Evolutionary conservation across 495 filamentous ascomycete species (phyloP).

Genomic region (Penicillium pancosmium): DNA sequence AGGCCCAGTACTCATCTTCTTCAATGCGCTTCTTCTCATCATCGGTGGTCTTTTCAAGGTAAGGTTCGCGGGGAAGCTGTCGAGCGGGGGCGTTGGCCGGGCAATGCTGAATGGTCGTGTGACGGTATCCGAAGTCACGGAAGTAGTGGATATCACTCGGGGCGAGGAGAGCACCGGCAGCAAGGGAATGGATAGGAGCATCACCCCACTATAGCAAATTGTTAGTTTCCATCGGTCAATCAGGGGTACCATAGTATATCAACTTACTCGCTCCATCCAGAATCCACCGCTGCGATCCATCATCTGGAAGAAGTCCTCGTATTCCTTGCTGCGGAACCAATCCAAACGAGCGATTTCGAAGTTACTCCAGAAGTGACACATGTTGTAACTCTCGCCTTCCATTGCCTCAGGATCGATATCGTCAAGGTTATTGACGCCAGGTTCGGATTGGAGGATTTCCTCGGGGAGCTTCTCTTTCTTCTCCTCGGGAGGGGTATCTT

Average conservation of each 20-base stretch:
- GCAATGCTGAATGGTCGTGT: slow-evolving; percentile 99
- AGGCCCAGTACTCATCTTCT: slow-evolving; percentile 97
- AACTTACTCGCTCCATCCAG: slow-evolving; percentile 94
- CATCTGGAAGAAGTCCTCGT: slow-evolving; percentile 98
- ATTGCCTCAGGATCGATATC: slow-evolving; percentile 91
- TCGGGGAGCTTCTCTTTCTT: slow-evolving; percentile 75
- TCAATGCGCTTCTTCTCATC: slow-evolving; percentile 87
- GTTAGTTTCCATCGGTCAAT: slow-evolving; percentile 22
- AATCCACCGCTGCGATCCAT: slow-evolving; percentile 98
- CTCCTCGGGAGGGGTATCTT: slow-evolving; percentile 55
- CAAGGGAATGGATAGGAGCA: slow-evolving; percentile 97
- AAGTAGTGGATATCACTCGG: slow-evolving; percentile 95
- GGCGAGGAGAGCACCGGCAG: slow-evolving; percentile 82
- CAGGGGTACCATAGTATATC: neutral
- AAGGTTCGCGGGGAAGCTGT: slow-evolving; percentile 81
- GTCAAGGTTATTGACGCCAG: slow-evolving; percentile 67
- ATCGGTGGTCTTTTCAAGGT: slow-evolving; percentile 78
- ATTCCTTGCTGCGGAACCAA: slow-evolving; percentile 95
- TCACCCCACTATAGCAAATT: slow-evolving; percentile 79
- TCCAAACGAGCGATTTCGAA: slow-evolving; percentile 96
- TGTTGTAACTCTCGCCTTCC: slow-evolving; percentile 98
- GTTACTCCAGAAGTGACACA: slow-evolving; percentile 99
- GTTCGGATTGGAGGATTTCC: slow-evolving; percentile 78
- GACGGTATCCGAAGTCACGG: slow-evolving; percentile 97
- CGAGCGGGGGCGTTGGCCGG: slow-evolving; percentile 93